phyloP scores from a whole-genome alignment of 176 grass and related monocot genomes.

The Saccharum spontaneum region DNA sequence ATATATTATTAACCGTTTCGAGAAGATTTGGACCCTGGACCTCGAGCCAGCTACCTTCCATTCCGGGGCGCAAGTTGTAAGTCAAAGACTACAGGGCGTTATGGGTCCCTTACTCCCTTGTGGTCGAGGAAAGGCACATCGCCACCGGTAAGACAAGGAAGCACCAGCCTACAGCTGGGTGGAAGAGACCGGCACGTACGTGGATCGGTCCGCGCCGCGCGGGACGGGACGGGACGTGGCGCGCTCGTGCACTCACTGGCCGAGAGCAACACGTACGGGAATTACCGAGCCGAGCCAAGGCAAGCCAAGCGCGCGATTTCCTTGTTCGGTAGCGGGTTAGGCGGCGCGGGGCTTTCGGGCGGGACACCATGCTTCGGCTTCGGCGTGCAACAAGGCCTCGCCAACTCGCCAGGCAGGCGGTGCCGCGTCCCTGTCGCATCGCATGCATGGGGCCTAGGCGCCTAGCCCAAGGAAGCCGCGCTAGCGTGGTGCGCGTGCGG shows the following conservation, averaged over 20 bases:
- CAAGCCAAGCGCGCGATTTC: not conserved
- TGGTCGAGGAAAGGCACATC: no score
- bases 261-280: no score
- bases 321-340: not conserved
- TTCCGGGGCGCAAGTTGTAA: not conserved
- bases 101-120: not conserved
- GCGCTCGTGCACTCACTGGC: no score
- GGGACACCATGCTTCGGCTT: not conserved
- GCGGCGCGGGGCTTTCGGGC: constrained; percentile 12
- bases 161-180: not conserved
- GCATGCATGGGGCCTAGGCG: no score
- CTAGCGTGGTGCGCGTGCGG: no score
- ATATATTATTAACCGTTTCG: no score
- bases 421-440: constrained; percentile 9
- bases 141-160: no score
- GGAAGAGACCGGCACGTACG: not conserved
- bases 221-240: not conserved
- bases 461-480: no score
- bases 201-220: not conserved
- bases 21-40: no score
- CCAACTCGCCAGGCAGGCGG: not conserved
- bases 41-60: no score
- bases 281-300: not conserved
- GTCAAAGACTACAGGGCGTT: not conserved
- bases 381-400: not conserved